These are phyloP conservation scores for Talaromyces pinophilus DNA, from an alignment of 2,329 filamentous ascomycete species.

Conservation along the genomic window DNA sequence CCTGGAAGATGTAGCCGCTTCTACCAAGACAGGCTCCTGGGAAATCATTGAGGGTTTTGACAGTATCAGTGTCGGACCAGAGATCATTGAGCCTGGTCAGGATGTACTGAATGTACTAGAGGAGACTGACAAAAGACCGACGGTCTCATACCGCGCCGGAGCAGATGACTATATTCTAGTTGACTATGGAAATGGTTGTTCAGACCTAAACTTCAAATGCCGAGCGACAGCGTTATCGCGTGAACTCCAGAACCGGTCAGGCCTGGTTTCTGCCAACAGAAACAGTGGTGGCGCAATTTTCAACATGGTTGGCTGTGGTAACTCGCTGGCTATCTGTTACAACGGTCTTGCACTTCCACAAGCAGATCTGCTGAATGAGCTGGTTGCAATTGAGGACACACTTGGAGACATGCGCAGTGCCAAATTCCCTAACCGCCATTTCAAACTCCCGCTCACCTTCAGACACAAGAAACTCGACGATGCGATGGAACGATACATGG, in stretches of 20 bases:
- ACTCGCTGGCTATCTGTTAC: constrained; percentile 31
- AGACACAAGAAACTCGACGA: constrained; percentile 44
- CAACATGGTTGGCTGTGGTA: neutral
- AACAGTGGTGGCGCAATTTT: neutral
- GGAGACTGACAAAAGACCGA: neutral
- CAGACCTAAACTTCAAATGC: constrained; percentile 60
- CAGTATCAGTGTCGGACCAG: neutral
- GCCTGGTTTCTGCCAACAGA: neutral
- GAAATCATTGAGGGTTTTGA: neutral
- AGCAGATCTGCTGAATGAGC: constrained; percentile 38
- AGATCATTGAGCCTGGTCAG: neutral
- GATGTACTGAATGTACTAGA: constrained; percentile 1
- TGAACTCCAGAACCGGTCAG: neutral
- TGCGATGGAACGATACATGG: constrained; percentile 62
- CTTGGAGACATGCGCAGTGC: constrained; percentile 44
- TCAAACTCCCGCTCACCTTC: constrained; percentile 50
- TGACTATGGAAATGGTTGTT: constrained; percentile 59
- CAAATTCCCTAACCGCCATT: constrained; percentile 48
- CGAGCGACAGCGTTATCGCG: constrained; percentile 45
- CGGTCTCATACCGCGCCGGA: neutral
- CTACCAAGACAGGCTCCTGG: neutral
- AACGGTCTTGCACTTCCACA: constrained; percentile 45
- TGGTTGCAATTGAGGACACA: constrained; percentile 41
- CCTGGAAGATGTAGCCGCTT: constrained; percentile 34
- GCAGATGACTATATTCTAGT: constrained; percentile 54